Evolutionary conservation across 2,329 filamentous ascomycete species (phyloP).

Genomic region (Fusarium brevicatenulatum): DNA sequence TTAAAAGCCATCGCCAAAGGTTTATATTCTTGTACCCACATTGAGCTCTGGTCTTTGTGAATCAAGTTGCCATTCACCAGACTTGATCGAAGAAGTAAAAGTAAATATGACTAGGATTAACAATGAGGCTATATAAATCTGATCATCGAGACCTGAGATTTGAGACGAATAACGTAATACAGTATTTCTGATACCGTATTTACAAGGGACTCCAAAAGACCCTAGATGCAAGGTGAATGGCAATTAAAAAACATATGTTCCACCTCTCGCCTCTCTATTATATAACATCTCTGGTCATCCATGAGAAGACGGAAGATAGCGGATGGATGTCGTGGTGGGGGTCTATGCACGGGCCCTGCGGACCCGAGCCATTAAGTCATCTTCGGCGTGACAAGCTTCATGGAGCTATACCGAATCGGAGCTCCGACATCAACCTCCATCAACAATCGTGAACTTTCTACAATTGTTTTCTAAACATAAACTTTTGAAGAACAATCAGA

Average conservation of each 20-base stretch:
- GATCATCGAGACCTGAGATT: neutral
- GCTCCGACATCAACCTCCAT: conserved; percentile 37
- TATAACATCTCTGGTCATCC: neutral
- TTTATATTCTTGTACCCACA: neutral
- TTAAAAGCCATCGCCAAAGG: neutral
- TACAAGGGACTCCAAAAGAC: neutral
- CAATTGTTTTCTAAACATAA: conserved; percentile 4
- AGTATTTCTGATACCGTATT: no score
- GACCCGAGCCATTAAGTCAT: conserved; percentile 42
- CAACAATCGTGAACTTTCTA: conserved; percentile 2
- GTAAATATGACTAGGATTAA: neutral
- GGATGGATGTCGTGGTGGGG: conserved; percentile 20
- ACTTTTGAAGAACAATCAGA: neutral
- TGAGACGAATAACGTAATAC: neutral
- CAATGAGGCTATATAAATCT: neutral
- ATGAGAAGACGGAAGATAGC: conserved; percentile 9
- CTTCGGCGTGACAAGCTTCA: conserved; percentile 42
- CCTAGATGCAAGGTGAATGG: neutral
- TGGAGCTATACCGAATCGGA: conserved; percentile 44
- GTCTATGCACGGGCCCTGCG: conserved; percentile 36
- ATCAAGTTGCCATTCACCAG: neutral
- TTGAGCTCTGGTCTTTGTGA: neutral
- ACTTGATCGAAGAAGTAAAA: neutral
- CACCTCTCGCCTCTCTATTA: no score
- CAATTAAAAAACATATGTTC: neutral